These are phyloP conservation scores for Rozella allomycis DNA, from an alignment of 371 early-diverging fungal genomes.

Conservation along the genomic window DNA sequence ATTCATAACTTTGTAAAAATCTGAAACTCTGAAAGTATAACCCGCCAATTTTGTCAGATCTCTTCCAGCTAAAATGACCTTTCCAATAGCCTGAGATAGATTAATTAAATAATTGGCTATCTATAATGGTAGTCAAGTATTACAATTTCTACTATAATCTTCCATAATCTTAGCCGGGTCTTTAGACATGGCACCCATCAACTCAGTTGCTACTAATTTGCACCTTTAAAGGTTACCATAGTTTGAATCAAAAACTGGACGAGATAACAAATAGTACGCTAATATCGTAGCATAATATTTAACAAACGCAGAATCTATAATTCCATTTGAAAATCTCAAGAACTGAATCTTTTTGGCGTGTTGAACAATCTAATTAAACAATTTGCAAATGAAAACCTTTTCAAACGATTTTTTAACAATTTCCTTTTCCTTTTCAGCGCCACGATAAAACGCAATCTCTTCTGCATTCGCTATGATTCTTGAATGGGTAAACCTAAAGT, in stretches of 20 bases:
- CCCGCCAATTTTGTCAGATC: conserved; percentile 36
- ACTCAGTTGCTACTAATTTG: conserved; percentile 17
- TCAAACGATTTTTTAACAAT: background rate
- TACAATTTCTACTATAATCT: conserved; percentile 62
- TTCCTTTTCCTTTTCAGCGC: conserved; percentile 3
- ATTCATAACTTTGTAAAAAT: background rate
- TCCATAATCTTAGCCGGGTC: conserved; percentile 62
- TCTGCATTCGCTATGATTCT: conserved; percentile 2
- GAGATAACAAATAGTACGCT: conserved; percentile 51
- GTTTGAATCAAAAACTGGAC: conserved; percentile 51
- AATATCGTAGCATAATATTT: conserved; percentile 72
- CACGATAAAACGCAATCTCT: conserved; percentile 3
- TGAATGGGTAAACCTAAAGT: conserved; percentile 3
- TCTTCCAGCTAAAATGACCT: conserved; percentile 30
- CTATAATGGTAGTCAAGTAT: no score
- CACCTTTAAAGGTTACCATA: no score
- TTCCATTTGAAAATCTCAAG: conserved; percentile 40
- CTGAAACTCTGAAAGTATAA: background rate
- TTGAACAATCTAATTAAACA: background rate
- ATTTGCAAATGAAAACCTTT: background rate
- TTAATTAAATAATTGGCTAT: conserved; percentile 66
- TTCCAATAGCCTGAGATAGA: conserved; percentile 60
- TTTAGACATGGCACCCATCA: conserved; percentile 27
- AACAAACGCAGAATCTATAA: conserved; percentile 38
- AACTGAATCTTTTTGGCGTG: background rate